These are phyloP conservation scores for Cornus suecica DNA, from an alignment of 148 eudicot genomes.

Conservation along the genomic window DNA sequence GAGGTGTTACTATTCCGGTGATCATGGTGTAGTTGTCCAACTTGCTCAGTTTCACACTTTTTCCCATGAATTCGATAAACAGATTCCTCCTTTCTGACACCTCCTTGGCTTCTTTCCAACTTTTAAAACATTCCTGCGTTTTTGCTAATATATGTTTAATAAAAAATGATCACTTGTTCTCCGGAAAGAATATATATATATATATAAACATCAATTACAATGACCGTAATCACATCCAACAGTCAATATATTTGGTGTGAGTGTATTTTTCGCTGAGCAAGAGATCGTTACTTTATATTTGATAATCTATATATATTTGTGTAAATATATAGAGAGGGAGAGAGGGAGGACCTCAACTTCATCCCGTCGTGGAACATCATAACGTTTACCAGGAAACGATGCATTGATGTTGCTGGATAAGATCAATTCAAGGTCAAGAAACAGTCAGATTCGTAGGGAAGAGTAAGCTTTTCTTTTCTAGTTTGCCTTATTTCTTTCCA, in stretches of 20 bases:
- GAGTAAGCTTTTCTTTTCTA: neutral
- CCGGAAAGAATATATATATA: too few relatives aligned
- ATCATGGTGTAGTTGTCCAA: conserved; percentile 58
- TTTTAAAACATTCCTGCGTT: conserved; percentile 35
- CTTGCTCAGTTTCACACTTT: conserved; percentile 42
- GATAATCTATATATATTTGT: neutral
- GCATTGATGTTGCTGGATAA: conserved; percentile 69
- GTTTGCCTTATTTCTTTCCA: too few relatives aligned
- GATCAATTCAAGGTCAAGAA: neutral
- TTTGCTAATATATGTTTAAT: neutral
- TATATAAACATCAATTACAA: too few relatives aligned
- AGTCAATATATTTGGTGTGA: too few relatives aligned
- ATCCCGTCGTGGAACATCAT: conserved; percentile 53
- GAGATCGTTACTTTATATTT: too few relatives aligned
- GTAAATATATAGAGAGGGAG: conserved; percentile 1
- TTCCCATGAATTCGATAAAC: conserved; percentile 57
- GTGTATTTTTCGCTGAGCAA: too few relatives aligned
- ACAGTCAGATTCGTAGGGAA: neutral
- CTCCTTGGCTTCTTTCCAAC: conserved; percentile 35
- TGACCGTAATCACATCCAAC: too few relatives aligned
- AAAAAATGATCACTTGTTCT: too few relatives aligned
- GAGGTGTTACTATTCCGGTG: conserved; percentile 81
- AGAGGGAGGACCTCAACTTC: conserved; percentile 48
- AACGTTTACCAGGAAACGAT: conserved; percentile 89
- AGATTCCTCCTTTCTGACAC: conserved; percentile 39